A percentile compares a stretch with the other conserved stretches of the same genome.
phyloP scores from a whole-genome alignment of 164 flowering plant genomes.

The Berberis vulgaris region DNA sequence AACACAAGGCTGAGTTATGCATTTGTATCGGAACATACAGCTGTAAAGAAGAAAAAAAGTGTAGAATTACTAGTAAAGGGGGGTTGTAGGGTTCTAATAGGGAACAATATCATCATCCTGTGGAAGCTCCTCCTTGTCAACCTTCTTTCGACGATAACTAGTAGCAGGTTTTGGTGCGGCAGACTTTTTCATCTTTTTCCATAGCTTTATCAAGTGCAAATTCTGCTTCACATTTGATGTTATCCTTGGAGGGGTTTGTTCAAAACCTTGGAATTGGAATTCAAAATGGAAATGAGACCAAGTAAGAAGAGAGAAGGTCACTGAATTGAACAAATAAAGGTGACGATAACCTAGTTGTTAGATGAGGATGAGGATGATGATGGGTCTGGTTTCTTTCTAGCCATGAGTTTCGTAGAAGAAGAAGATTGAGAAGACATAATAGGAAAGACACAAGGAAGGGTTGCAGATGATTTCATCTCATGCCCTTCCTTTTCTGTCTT shows the following conservation, averaged over 20 bases:
- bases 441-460: too few relatives aligned
- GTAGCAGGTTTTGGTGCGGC: conserved; percentile 68
- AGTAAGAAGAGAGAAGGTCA: too few relatives aligned
- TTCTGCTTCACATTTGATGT: conserved; percentile 92
- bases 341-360: too few relatives aligned
- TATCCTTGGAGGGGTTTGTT: conserved; percentile 64
- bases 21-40: neutral
- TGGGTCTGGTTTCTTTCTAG: too few relatives aligned
- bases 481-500: too few relatives aligned
- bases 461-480: too few relatives aligned
- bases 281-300: too few relatives aligned
- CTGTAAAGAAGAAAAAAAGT: conserved; percentile 9
- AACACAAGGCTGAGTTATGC: neutral
- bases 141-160: conserved; percentile 79
- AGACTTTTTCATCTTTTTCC: conserved; percentile 64
- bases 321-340: too few relatives aligned
- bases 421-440: too few relatives aligned
- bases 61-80: conserved; percentile 91
- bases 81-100: conserved; percentile 61
- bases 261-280: too few relatives aligned
- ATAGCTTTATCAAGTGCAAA: conserved; percentile 65
- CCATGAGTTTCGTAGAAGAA: too few relatives aligned
- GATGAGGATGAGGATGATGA: too few relatives aligned
- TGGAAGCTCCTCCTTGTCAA: conserved; percentile 64
- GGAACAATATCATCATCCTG: conserved; percentile 55